Percentiles rank a stretch among this genome's conserved stretches.
Conservation (phyloP, 2,329 filamentous ascomycete genomes). For the Hypomyces rosellus region DNA sequence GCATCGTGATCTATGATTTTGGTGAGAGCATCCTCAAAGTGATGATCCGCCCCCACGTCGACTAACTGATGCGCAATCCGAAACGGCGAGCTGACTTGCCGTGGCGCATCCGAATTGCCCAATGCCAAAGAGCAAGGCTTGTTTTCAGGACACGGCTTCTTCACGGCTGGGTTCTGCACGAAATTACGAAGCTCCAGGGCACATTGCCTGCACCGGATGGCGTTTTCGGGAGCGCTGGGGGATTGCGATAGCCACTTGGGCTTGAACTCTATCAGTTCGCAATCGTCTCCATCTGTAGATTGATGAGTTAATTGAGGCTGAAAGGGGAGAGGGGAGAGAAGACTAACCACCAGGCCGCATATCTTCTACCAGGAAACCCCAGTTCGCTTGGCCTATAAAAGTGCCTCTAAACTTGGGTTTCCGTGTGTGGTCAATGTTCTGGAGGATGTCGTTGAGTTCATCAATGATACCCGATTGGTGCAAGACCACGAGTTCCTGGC, state of each 20-base stretch:
- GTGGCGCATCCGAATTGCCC: conserved; percentile 42
- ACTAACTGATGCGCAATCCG: conserved; percentile 30
- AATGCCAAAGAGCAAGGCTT: conserved; percentile 61
- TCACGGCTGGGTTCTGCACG: conserved; percentile 24
- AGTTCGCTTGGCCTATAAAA: conserved; percentile 48
- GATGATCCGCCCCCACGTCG: conserved; percentile 24
- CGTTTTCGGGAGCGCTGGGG: conserved; percentile 57
- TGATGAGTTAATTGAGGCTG: conserved; percentile 6
- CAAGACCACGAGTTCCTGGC: conserved; percentile 33
- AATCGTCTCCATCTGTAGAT: conserved; percentile 23
- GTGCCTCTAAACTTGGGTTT: conserved; percentile 42
- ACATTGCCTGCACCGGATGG: conserved; percentile 68
- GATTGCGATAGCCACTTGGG: conserved; percentile 80
- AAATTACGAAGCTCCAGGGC: conserved; percentile 43
- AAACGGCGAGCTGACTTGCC: conserved; percentile 37
- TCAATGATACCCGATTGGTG: conserved; percentile 30
- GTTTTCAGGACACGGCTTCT: conserved; percentile 29
- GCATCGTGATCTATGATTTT: conserved; percentile 28
- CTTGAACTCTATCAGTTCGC: conserved; percentile 63
- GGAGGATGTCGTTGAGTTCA: conserved; percentile 48
- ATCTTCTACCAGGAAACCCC: conserved; percentile 67
- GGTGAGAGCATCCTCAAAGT: conserved; percentile 19
- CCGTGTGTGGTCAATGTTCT: conserved; percentile 38
- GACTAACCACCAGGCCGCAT: conserved; percentile 45
- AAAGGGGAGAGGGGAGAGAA: neutral